A percentile compares a stretch with the other conserved stretches of the same genome.
Evolutionary conservation across 1,139 yeast species (phyloP).

Genomic region (Diutina neorugosa): DNA sequence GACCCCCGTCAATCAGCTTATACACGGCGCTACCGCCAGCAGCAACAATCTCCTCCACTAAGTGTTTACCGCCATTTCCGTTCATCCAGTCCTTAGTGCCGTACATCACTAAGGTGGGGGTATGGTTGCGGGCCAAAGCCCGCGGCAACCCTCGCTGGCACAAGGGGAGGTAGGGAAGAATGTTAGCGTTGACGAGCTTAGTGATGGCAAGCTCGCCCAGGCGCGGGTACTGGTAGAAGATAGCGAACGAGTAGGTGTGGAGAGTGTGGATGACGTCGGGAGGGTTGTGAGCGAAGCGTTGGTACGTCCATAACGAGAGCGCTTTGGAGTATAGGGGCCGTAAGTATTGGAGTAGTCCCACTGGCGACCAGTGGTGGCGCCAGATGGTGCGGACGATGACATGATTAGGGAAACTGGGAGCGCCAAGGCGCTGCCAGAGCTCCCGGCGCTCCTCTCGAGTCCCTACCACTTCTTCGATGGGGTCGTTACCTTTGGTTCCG

Average conservation of each 20-base stretch:
- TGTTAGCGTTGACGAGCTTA: constrained; percentile 28
- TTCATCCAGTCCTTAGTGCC: constrained; percentile 41
- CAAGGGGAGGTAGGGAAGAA: constrained; percentile 28
- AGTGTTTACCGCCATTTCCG: constrained; percentile 25
- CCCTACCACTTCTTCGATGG: constrained; percentile 11
- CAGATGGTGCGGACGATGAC: constrained; percentile 22
- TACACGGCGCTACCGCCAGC: constrained; percentile 13
- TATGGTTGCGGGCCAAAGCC: constrained; percentile 14
- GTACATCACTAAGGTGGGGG: constrained; percentile 25
- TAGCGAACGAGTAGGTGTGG: constrained; percentile 30
- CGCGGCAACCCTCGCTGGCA: constrained; percentile 29
- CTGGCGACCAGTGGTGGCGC: constrained; percentile 30
- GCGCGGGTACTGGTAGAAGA: constrained; percentile 33
- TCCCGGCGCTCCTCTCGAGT: constrained; percentile 13
- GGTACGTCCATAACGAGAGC: constrained; percentile 32
- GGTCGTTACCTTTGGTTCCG: constrained; percentile 10
- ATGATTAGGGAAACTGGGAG: constrained; percentile 28
- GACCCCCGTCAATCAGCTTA: constrained; percentile 27
- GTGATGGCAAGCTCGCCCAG: constrained; percentile 37
- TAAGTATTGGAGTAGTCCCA: constrained; percentile 24
- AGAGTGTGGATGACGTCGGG: constrained; percentile 21
- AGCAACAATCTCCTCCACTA: constrained; percentile 15
- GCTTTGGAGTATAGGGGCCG: constrained; percentile 29
- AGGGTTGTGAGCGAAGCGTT: constrained; percentile 17
- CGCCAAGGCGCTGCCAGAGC: constrained; percentile 25